Evolutionary conservation across 352 stramenopile species (phyloP), one percentile per base, ranked within the genome.

Genomic region (Pythium plurisporium): DNA sequence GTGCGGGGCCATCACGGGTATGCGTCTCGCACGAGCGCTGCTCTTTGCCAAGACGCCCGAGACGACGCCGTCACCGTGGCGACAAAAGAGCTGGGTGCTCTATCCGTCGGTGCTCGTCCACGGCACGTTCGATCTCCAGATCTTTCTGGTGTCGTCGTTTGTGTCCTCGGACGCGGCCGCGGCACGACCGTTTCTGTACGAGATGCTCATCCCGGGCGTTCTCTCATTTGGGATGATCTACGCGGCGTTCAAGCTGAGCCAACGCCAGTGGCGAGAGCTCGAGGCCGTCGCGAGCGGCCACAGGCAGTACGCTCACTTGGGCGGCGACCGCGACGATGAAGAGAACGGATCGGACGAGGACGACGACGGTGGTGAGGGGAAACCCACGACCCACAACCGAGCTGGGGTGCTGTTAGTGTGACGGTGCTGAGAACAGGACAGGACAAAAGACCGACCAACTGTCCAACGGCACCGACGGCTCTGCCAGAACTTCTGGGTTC

Each of bases 1-100:
- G 27, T 89, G 79, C 33, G 75, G 75, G 17, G 71, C 69, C 27
- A 73, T 89, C 47, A 89, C 79, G 3, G 82, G 76, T 12, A 79
- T 86, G 26, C 77, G 74, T n/a, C 62, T 91, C 41, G 79, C 77
- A 30, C 53, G 59, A 12, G 59, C 83, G 11, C 54, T 65, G 31
- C 34, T 70, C 17, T 37, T 62, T 8, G 48, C 55, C 3, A 44
- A 50, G 22, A 46, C 58, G 33, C 57, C 34, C 26, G 45, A 12
- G 15, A 59, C 43, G 11, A 48, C 22, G 4, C 11, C 8, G 2
- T 31, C 27, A 11, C 5, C n/a, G 19, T 82, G 74, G 65, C 53
- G 62, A 14, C 66, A 74, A 10, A 84, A 81, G 37, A 23, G 73
- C 5, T 15, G 40, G 26, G 26, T 85, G 4, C 29, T 91, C 4